Conservation (phyloP, 2,329 filamentous ascomycete species). For the Paraphaeosphaeria sporulosa region DNA sequence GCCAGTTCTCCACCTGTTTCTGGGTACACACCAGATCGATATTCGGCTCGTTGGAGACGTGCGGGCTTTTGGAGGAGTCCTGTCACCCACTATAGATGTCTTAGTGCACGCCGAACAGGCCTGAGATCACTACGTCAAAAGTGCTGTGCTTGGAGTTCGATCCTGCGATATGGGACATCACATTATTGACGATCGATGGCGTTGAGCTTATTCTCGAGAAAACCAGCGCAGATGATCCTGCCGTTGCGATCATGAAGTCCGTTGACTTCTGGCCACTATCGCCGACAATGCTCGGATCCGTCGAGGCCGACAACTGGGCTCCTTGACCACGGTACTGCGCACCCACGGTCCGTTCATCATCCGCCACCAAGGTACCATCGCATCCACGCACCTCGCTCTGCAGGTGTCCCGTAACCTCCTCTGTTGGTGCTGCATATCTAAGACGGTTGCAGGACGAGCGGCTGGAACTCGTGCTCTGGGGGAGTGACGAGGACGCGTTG, state of each 20-base stretch:
- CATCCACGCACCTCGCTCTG: slow-evolving; percentile 52
- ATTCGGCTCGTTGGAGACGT: no score
- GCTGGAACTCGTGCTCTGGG: slow-evolving; percentile 66
- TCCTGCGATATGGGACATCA: slow-evolving; percentile 21
- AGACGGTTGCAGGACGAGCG: slow-evolving; percentile 56
- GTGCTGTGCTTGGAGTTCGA: slow-evolving; percentile 41
- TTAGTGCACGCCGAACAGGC: no score
- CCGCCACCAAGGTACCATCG: slow-evolving; percentile 35
- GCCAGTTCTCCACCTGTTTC: no score
- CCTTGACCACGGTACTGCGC: slow-evolving; percentile 62
- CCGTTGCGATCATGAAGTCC: neutral
- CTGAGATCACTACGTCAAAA: slow-evolving; percentile 43
- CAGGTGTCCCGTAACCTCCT: slow-evolving; percentile 65
- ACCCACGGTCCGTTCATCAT: slow-evolving; percentile 57
- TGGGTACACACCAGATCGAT: no score
- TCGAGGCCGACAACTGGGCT: slow-evolving; percentile 59
- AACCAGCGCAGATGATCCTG: neutral
- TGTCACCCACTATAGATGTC: no score
- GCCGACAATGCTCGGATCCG: slow-evolving; percentile 37
- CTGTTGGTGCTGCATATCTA: slow-evolving; percentile 61
- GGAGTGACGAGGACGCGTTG: slow-evolving; percentile 56
- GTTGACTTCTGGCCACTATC: slow-evolving; percentile 10
- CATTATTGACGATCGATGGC: slow-evolving; percentile 32
- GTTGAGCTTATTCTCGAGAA: slow-evolving; percentile 23
- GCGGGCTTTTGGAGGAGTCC: no score